phyloP scores from a whole-genome alignment of 2,329 filamentous ascomycete genomes.

The Cladosporium oxysporum region DNA sequence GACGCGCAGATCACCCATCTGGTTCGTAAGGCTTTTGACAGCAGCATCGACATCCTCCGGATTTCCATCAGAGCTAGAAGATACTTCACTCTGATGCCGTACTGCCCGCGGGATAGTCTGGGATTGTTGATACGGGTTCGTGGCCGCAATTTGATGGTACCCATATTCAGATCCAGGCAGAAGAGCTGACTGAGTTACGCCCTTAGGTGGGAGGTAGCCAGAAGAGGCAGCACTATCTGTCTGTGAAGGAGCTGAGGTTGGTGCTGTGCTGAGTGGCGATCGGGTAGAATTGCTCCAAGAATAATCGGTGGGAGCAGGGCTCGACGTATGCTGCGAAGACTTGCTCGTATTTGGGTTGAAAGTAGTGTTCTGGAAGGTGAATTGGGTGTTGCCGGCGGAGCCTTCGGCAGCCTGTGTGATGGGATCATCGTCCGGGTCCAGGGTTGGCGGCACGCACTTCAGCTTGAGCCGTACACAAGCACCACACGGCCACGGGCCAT shows the following conservation, averaged over 20 bases:
- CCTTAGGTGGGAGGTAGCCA: constrained; percentile 28
- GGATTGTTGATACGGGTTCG: constrained; percentile 25
- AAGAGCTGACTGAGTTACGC: constrained; percentile 27
- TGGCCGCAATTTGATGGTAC: neutral
- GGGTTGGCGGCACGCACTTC: constrained; percentile 86
- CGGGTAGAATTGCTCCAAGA: constrained; percentile 17
- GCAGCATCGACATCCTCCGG: constrained; percentile 36
- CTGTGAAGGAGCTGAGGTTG: constrained; percentile 24
- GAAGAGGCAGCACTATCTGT: constrained; percentile 21
- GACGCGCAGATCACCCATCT: constrained; percentile 83
- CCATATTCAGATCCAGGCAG: constrained; percentile 10
- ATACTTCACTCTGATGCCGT: constrained; percentile 31
- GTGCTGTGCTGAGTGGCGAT: constrained; percentile 20
- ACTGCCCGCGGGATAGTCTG: constrained; percentile 25
- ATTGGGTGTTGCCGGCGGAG: constrained; percentile 30
- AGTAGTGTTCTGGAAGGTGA: constrained; percentile 34
- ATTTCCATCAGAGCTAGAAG: constrained; percentile 33
- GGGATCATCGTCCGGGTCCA: constrained; percentile 67
- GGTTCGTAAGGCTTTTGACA: constrained; percentile 47
- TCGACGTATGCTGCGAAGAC: constrained; percentile 9
- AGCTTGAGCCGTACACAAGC: constrained; percentile 90
- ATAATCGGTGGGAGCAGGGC: constrained; percentile 18
- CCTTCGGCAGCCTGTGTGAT: constrained; percentile 25
- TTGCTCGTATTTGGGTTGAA: constrained; percentile 22
- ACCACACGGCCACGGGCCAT: constrained; percentile 89